Evolutionary conservation across 129 eudicot genomes (phyloP), one percentile per base, ranked within the genome.

Genomic region (Chrysanthemum lavandulifolium): DNA sequence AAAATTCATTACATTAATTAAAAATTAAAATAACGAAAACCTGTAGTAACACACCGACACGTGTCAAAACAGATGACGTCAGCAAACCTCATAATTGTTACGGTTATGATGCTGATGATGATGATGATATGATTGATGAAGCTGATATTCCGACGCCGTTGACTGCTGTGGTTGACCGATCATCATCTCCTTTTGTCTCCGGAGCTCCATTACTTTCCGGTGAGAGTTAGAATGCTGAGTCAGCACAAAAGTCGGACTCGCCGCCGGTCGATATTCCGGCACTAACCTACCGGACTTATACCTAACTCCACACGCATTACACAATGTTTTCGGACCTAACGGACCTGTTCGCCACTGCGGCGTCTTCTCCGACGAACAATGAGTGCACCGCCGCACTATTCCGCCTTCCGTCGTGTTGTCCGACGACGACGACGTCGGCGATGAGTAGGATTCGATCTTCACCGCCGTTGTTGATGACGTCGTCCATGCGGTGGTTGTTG

Each of bases 311-410:
- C 96, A 89, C 0, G 96, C 96, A 71, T 89, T 89, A 83, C 96
- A 89, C 58, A 89, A 70, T 15, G 96, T 89, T 61, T 89, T 89
- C 15, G 96, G 96, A 13, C 96, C 96, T 25, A 85, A 10, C 15
- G 96, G 96, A 3, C 96, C 96, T 7, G 96, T 83, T 61, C 96
- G 74, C 96, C 96, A 89, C 76, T 89, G 96, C 61, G 96, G 96
- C 50, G 96, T 89, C 65, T 89, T 89, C 84, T 86, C 96, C 67
- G 96, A 89, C 6, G 91, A 82, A 75, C 96, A 89, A 82, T 89
- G 96, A 52, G 86, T 86, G 84, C 96, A 89, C 60, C 91, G 76
- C 0, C 96, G 91, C 43, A 74, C 61, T 25, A 78, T 31, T 10
- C 72, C 79, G 15, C 71, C 67, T 4, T 67, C 71, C 16, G 82